Evolutionary conservation across 768 basidiomycete species (phyloP).

Genomic region (Amanita subjunquillea): DNA sequence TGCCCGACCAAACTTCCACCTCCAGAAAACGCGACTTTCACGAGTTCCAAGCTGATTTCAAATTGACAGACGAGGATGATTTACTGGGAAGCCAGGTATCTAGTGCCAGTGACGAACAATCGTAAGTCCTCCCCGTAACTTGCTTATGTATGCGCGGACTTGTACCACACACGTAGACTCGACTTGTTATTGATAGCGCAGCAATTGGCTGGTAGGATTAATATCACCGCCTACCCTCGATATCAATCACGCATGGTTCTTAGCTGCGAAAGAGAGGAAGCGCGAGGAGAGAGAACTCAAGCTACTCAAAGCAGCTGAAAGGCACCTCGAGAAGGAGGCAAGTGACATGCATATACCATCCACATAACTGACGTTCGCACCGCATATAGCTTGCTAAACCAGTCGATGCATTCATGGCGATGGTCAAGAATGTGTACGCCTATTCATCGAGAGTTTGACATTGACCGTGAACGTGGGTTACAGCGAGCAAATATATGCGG

Average conservation of each 20-base stretch:
- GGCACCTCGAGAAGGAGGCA: conserved; percentile 13
- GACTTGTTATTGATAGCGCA: background rate
- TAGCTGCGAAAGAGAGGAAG: conserved; percentile 12
- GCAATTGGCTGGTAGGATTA: background rate
- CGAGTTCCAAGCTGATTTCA: background rate
- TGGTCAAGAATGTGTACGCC: conserved; percentile 8
- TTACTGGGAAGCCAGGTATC: background rate
- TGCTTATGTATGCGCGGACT: background rate
- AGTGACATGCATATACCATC: background rate
- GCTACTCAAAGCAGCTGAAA: conserved; percentile 11
- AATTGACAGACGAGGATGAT: background rate
- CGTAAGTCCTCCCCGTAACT: background rate
- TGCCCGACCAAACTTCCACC: background rate
- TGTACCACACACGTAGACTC: background rate
- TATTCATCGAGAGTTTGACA: background rate
- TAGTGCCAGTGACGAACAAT: background rate
- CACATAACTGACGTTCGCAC: background rate
- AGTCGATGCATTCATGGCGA: conserved; percentile 9
- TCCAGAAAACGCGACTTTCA: background rate
- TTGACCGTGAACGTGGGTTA: background rate
- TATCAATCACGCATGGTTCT: too few relatives aligned
- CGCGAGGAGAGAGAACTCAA: conserved; percentile 13
- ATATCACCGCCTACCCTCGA: background rate
- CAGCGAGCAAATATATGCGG: conserved; percentile 13
- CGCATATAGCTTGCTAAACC: conserved; percentile 7